A percentile compares a stretch with the other conserved stretches of the same genome.
These are phyloP conservation scores for Sphaerostilbella broomeana DNA, from an alignment of 2,329 filamentous ascomycete species.

Conservation along the genomic window DNA sequence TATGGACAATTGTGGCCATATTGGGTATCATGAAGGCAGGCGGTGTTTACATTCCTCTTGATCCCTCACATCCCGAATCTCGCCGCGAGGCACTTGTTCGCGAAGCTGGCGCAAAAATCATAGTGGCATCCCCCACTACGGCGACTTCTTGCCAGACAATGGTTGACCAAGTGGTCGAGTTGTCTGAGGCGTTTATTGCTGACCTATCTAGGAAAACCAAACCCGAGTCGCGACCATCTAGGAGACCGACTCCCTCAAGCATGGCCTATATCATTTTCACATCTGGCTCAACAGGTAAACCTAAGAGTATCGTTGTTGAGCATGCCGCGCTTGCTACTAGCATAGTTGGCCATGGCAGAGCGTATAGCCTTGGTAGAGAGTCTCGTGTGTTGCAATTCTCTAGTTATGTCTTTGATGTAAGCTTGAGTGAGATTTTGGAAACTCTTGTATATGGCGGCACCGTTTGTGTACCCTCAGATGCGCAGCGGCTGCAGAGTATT, in stretches of 20 bases:
- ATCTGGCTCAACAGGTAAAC: slow-evolving; percentile 5
- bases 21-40: slow-evolving; percentile 13
- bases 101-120: slow-evolving; percentile 2
- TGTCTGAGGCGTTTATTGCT: not conserved
- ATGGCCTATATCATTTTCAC: slow-evolving; percentile 7
- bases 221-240: slow-evolving; percentile 16
- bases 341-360: not conserved
- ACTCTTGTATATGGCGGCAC: slow-evolving; percentile 9
- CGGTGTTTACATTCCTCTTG: slow-evolving; percentile 15
- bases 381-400: slow-evolving; percentile 8
- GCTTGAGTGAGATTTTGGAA: slow-evolving; percentile 9
- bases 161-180: slow-evolving; percentile 1
- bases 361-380: not conserved
- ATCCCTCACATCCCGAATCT: slow-evolving; percentile 7
- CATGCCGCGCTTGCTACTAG: slow-evolving; percentile 7
- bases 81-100: slow-evolving; percentile 3
- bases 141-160: slow-evolving; percentile 11
- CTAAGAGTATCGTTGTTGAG: slow-evolving; percentile 10
- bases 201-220: slow-evolving; percentile 9
- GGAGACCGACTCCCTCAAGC: slow-evolving; percentile 14
- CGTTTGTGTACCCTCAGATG: slow-evolving; percentile 7
- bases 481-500: slow-evolving; percentile 13
- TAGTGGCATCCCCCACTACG: slow-evolving; percentile 1
- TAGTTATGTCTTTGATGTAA: slow-evolving; percentile 12
- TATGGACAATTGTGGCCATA: slow-evolving; percentile 15